Percentiles rank a stretch among this genome's conserved stretches.
phyloP scores from a whole-genome alignment of 129 eudicot species.

The Gnaphalium uliginosum region DNA sequence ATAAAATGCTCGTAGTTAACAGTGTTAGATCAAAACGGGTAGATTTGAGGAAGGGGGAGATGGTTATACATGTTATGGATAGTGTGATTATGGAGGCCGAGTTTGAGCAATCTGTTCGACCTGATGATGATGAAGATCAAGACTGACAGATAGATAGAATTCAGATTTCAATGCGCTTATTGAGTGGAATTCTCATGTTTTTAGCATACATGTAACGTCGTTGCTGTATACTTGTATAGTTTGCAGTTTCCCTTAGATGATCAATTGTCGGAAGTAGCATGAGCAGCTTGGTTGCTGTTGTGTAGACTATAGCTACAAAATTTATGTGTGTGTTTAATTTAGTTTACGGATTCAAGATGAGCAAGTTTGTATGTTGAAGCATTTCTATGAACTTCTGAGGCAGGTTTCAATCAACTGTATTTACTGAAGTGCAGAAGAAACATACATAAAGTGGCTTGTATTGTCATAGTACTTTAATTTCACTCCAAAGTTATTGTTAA shows the following conservation, averaged over 20 bases:
- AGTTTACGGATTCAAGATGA: not conserved
- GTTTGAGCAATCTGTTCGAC: slow-evolving; percentile 64
- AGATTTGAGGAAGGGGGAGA: slow-evolving; percentile 51
- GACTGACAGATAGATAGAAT: slow-evolving; percentile 5
- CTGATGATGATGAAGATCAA: slow-evolving; percentile 48
- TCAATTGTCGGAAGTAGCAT: not conserved
- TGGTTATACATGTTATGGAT: slow-evolving; percentile 70
- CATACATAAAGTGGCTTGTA: not conserved
- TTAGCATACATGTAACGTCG: not conserved
- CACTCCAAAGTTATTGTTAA: not conserved
- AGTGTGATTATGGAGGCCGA: slow-evolving; percentile 90
- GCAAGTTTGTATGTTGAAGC: not conserved
- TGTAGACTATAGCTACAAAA: not conserved
- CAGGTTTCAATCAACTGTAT: not conserved
- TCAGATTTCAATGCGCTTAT: not conserved
- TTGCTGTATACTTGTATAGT: slow-evolving; percentile 16
- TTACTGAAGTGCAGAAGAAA: not conserved
- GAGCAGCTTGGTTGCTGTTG: not conserved
- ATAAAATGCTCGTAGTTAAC: slow-evolving; percentile 56
- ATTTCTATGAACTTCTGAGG: not conserved
- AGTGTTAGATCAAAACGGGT: slow-evolving; percentile 52
- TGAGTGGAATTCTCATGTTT: not conserved
- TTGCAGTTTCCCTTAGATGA: not conserved
- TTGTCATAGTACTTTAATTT: not conserved
- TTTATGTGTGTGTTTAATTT: not conserved